These are phyloP conservation scores for Coelastrella sp. DNA, from an alignment of 139 green algal genomes.

Conservation along the genomic window DNA sequence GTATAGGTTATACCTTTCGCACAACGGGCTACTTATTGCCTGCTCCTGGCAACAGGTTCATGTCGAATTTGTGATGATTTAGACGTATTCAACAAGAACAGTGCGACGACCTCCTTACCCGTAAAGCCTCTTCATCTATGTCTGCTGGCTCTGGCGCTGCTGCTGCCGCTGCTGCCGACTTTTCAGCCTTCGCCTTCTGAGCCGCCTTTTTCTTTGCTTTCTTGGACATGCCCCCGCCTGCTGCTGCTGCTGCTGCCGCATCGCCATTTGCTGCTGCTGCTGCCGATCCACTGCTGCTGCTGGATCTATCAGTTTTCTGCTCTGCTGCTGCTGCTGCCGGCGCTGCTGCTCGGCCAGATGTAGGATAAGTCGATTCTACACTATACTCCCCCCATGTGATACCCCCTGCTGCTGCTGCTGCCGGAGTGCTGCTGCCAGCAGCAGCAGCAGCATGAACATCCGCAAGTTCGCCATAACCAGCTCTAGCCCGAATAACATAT, in stretches of 20 bases:
- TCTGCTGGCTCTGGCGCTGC: neutral
- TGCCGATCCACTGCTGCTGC: constrained; percentile 13
- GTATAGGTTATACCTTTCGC: no score
- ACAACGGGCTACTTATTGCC: no score
- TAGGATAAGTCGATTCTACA: constrained; percentile 19
- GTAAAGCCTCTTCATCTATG: neutral
- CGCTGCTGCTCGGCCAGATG: neutral
- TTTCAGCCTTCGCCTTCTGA: neutral
- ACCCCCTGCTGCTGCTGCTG: constrained; percentile 25
- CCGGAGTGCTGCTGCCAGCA: neutral
- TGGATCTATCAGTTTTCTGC: neutral
- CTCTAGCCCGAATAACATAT: constrained; percentile 7
- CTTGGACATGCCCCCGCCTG: neutral
- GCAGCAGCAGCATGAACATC: neutral
- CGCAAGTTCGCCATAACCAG: neutral
- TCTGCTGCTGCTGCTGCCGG: constrained; percentile 13
- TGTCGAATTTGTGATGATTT: no score
- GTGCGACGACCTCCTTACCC: neutral
- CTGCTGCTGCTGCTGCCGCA: neutral
- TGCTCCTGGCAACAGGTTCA: no score
- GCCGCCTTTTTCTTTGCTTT: constrained; percentile 15
- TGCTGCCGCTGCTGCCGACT: neutral
- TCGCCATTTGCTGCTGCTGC: constrained; percentile 6
- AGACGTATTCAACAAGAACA: neutral
- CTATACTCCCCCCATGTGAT: constrained; percentile 23